phyloP scores from a whole-genome alignment of 371 early-diverging fungal species.

The Apophysomyces ossiformis region DNA sequence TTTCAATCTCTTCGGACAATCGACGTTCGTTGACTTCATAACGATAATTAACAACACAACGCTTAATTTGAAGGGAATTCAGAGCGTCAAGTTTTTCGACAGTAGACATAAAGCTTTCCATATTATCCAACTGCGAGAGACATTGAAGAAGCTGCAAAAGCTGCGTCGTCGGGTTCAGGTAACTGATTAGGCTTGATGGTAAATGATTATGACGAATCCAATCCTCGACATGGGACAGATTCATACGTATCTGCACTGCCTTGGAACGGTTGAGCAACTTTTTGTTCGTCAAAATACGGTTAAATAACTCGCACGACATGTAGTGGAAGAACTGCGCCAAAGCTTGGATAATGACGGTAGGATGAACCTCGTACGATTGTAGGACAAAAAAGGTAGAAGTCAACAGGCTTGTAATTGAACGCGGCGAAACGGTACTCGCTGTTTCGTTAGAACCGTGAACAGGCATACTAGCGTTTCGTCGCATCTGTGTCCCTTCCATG shows the following conservation, averaged over 20 bases:
- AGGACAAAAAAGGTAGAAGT: conserved; percentile 61
- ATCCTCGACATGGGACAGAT: conserved; percentile 77
- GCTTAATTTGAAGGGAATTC: conserved; percentile 72
- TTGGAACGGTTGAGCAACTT: conserved; percentile 76
- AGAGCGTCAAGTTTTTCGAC: conserved; percentile 64
- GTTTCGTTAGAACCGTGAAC: not conserved
- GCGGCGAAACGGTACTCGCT: conserved; percentile 49
- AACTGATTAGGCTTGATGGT: conserved; percentile 46
- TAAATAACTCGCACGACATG: conserved; percentile 78
- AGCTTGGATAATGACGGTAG: conserved; percentile 68
- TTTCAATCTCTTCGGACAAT: conserved; percentile 69
- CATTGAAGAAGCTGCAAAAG: conserved; percentile 81
- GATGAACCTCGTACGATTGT: conserved; percentile 65
- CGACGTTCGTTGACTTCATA: conserved; percentile 83
- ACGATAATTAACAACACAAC: conserved; percentile 73
- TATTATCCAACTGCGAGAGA: conserved; percentile 65
- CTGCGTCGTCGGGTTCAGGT: conserved; percentile 71
- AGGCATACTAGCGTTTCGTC: conserved; percentile 22
- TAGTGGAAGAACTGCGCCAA: conserved; percentile 76
- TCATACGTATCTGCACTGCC: conserved; percentile 84
- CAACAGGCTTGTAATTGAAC: conserved; percentile 64
- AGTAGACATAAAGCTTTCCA: conserved; percentile 74
- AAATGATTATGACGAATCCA: conserved; percentile 74
- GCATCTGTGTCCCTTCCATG: conserved; percentile 28
- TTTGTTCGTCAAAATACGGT: conserved; percentile 76